phyloP scores from a whole-genome alignment of 331 rosid species.

The Quercus phellos region DNA sequence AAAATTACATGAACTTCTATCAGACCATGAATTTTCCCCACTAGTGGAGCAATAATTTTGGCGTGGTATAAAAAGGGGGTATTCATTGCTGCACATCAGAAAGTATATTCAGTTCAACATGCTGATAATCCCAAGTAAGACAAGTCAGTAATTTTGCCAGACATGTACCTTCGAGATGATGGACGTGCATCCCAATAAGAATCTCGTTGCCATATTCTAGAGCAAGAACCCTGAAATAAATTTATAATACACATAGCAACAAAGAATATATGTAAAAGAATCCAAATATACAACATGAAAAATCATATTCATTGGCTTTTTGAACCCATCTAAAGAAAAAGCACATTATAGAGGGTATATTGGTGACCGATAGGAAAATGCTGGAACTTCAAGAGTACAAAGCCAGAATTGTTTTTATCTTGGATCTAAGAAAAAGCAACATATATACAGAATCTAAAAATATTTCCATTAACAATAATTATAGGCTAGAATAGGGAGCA shows the following conservation, averaged over 20 bases:
- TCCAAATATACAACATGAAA: not conserved
- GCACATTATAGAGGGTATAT: conserved; percentile 14
- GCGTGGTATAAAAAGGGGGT: conserved; percentile 93
- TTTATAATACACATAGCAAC: not conserved
- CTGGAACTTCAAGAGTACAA: not conserved
- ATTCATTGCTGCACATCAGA: conserved; percentile 70
- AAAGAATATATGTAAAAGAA: not conserved
- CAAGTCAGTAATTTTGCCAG: conserved; percentile 12
- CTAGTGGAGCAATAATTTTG: conserved; percentile 76
- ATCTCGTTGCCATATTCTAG: conserved; percentile 96
- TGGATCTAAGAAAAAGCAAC: not conserved
- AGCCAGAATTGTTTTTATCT: not conserved
- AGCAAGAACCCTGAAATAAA: conserved; percentile 79
- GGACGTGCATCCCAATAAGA: conserved; percentile 88
- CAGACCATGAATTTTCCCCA: conserved; percentile 94
- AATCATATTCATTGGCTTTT: not conserved
- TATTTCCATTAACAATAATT: not conserved
- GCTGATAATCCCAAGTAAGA: conserved; percentile 8
- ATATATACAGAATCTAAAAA: not conserved
- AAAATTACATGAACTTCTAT: conserved; percentile 85
- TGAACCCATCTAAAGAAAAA: not conserved
- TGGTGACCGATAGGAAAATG: not conserved
- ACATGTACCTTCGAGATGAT: conserved; percentile 69
- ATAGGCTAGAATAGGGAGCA: not conserved
- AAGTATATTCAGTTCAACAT: conserved; percentile 25